These are phyloP conservation scores for Paramyrothecium roridum DNA, from an alignment of 2,329 filamentous ascomycete species.

Conservation along the genomic window DNA sequence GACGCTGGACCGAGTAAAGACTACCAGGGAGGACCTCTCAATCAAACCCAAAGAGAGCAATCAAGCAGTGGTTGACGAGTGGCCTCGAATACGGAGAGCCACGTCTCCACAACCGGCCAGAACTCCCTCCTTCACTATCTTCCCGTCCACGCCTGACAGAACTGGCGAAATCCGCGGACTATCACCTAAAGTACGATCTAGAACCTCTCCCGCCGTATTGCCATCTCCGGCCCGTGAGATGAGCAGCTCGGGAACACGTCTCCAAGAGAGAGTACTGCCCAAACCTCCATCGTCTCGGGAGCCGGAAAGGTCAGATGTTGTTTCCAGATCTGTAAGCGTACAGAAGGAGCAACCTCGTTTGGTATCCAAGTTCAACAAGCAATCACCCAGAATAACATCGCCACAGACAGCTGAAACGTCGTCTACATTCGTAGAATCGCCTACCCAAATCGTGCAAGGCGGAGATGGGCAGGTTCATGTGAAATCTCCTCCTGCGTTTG, in stretches of 20 bases:
- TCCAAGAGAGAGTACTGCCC: conserved; percentile 2
- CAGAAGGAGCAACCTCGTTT: conserved; percentile 2
- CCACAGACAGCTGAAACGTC: conserved; percentile 1
- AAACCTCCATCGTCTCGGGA: conserved; percentile 11
- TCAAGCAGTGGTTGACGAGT: background rate
- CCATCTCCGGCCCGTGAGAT: conserved; percentile 37
- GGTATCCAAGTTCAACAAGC: conserved; percentile 23
- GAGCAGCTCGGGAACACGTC: conserved; percentile 21
- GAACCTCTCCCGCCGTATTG: conserved; percentile 50
- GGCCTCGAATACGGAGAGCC: conserved; percentile 34
- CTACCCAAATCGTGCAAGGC: conserved; percentile 22
- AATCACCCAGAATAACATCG: conserved; percentile 20
- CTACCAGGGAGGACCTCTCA: conserved; percentile 42
- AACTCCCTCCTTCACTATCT: conserved; percentile 44
- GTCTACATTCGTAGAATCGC: conserved; percentile 35
- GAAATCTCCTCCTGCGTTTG: conserved; percentile 22
- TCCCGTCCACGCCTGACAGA: conserved; percentile 33
- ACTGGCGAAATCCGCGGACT: conserved; percentile 19
- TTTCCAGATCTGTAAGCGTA: background rate
- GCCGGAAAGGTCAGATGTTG: background rate
- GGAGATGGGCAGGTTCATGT: conserved; percentile 16
- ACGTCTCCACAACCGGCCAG: conserved; percentile 43
- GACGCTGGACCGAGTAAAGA: conserved; percentile 54
- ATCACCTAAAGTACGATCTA: conserved; percentile 45
- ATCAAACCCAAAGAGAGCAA: conserved; percentile 24